Conservation (phyloP, 2,329 filamentous ascomycete species). For the Eutypella sp. region DNA sequence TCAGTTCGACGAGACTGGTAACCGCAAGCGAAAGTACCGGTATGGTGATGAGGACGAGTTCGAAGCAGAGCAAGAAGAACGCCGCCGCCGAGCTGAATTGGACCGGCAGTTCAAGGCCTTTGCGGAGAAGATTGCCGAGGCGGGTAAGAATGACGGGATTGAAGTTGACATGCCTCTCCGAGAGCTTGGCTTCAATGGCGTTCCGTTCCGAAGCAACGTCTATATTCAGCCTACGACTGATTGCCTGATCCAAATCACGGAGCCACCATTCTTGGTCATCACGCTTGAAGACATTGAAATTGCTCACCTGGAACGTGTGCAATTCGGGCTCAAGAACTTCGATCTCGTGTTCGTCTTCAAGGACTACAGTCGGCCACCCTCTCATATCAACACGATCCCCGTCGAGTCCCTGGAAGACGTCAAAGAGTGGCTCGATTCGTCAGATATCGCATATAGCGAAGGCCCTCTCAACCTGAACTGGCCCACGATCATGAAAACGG, state of each 20-base stretch:
- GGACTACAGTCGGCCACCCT: slow-evolving; percentile 84
- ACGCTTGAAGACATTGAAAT: slow-evolving; percentile 95
- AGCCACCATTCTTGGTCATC: slow-evolving; percentile 93
- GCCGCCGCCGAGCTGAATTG: slow-evolving; percentile 81
- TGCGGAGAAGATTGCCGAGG: slow-evolving; percentile 95
- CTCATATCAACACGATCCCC: slow-evolving; percentile 96
- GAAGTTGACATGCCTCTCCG: slow-evolving; percentile 96
- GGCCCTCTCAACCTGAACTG: slow-evolving; percentile 97
- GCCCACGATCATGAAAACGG: slow-evolving; percentile 99
- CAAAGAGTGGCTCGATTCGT: slow-evolving; percentile 95
- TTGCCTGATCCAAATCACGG: slow-evolving; percentile 92
- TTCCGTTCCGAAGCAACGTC: slow-evolving; percentile 92
- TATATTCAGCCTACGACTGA: slow-evolving; percentile 95
- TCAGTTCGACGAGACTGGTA: slow-evolving; percentile 97
- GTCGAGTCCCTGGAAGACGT: slow-evolving; percentile 92
- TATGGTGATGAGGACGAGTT: slow-evolving; percentile 99
- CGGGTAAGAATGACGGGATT: slow-evolving; percentile 82
- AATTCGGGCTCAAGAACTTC: slow-evolving; percentile 98
- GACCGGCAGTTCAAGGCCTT: slow-evolving; percentile 96
- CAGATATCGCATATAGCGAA: slow-evolving; percentile 90
- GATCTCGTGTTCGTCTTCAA: slow-evolving; percentile 98
- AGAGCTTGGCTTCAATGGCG: slow-evolving; percentile 93
- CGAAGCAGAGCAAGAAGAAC: slow-evolving; percentile 95
- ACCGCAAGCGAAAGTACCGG: slow-evolving; percentile 93
- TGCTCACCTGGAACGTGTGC: slow-evolving; percentile 90